Conservation (phyloP, 768 basidiomycete genomes). For the Lanmaoa rubissima region DNA sequence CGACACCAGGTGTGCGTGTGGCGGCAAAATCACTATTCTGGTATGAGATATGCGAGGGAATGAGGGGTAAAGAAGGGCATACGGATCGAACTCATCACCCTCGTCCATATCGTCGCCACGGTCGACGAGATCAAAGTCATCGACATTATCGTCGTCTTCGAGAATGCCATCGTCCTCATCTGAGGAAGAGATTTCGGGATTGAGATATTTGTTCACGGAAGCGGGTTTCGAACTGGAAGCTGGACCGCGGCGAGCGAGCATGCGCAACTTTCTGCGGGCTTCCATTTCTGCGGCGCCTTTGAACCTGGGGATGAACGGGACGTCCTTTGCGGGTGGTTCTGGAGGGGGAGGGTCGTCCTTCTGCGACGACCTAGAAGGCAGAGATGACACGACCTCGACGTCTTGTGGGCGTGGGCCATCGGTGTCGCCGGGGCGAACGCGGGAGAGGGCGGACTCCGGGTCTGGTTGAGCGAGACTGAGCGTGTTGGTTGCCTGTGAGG, state of each 20-base stretch:
- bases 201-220: slow-evolving; percentile 39
- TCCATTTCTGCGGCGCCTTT: slow-evolving; percentile 89
- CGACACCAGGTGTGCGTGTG: slow-evolving; percentile 45
- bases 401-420: slow-evolving; percentile 1
- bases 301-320: slow-evolving; percentile 74
- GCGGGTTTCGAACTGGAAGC: slow-evolving; percentile 25
- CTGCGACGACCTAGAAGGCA: not conserved
- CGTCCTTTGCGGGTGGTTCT: slow-evolving; percentile 46
- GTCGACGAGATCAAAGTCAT: slow-evolving; percentile 50
- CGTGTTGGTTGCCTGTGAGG: slow-evolving; percentile 29
- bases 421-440: too few species aligned
- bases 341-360: slow-evolving; percentile 17
- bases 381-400: not conserved
- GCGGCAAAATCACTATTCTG: slow-evolving; percentile 65
- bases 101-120: slow-evolving; percentile 56
- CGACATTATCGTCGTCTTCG: slow-evolving; percentile 48
- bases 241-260: slow-evolving; percentile 57
- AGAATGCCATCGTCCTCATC: slow-evolving; percentile 48
- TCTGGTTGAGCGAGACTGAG: slow-evolving; percentile 7
- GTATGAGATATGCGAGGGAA: not conserved
- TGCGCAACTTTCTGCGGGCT: slow-evolving; percentile 58
- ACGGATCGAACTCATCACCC: slow-evolving; percentile 81
- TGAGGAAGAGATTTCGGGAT: slow-evolving; percentile 49
- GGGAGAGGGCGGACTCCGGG: slow-evolving; percentile 5
- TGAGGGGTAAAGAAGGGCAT: slow-evolving; percentile 29